phyloP scores from a whole-genome alignment of 116 monocot genomes.

The Phalaenopsis hybrid region DNA sequence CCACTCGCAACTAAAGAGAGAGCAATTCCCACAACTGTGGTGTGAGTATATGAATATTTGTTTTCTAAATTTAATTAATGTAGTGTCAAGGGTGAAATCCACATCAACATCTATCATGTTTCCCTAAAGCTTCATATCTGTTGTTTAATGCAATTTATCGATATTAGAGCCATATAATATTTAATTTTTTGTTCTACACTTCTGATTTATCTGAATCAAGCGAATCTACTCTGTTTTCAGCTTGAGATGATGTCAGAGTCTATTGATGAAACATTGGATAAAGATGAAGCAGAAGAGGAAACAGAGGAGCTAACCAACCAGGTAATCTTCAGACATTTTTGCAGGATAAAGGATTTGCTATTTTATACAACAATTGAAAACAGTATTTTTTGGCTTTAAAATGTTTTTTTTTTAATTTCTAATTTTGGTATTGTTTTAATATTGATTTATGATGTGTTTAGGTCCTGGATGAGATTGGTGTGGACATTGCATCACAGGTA shows the following conservation, averaged over 20 bases:
- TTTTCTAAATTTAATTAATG: too few relatives aligned
- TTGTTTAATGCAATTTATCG: not conserved
- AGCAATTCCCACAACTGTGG: too few relatives aligned
- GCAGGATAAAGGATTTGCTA: too few relatives aligned
- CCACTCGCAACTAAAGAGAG: too few relatives aligned
- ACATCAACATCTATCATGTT: not conserved
- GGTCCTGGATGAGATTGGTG: conserved; percentile 97
- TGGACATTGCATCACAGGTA: conserved; percentile 90
- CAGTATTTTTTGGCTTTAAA: not conserved
- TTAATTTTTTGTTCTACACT: too few relatives aligned
- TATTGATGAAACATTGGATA: conserved; percentile 66
- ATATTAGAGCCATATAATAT: not conserved
- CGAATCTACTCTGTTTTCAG: conserved; percentile 30
- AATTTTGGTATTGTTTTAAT: not conserved
- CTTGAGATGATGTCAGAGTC: conserved; percentile 93
- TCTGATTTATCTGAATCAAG: not conserved
- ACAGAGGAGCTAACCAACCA: conserved; percentile 81
- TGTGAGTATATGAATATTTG: too few relatives aligned
- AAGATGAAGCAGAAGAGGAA: conserved; percentile 84
- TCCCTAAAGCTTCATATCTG: not conserved
- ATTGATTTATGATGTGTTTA: conserved; percentile 21
- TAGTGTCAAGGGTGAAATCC: too few relatives aligned
- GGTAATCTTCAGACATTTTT: conserved; percentile 20
- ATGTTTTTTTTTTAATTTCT: not conserved
- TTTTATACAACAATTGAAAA: not conserved